Percentiles rank a stretch among this genome's conserved stretches.
phyloP scores from a whole-genome alignment of 1,139 yeast species.

The Kodamaea arcana region DNA sequence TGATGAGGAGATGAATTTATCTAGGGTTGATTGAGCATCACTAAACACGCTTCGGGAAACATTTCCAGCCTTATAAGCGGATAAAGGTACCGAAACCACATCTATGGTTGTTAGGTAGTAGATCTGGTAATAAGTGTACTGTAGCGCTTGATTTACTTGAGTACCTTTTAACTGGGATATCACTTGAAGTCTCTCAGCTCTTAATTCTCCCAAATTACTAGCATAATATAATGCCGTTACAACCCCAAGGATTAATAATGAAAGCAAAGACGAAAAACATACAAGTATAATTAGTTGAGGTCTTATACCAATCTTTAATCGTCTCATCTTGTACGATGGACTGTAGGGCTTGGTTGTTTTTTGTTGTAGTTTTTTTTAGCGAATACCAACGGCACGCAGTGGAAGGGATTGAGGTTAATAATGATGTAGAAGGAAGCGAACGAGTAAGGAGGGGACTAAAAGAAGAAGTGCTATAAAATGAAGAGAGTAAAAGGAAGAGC shows the following conservation, averaged over 20 bases:
- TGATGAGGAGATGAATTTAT: constrained; percentile 60
- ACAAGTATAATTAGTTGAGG: constrained; percentile 81
- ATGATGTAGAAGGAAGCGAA: too few relatives aligned
- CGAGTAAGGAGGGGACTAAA: too few relatives aligned
- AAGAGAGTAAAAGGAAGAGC: too few relatives aligned
- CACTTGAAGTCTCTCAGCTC: constrained; percentile 70
- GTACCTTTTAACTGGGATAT: constrained; percentile 79
- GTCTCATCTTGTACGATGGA: constrained; percentile 35
- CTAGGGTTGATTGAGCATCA: constrained; percentile 43
- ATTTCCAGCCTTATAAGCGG: constrained; percentile 70
- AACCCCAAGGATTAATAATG: constrained; percentile 70
- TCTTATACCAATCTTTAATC: constrained; percentile 50
- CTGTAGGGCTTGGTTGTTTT: not conserved
- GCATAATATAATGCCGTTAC: constrained; percentile 81
- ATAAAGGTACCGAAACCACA: constrained; percentile 55
- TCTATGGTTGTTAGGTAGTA: constrained; percentile 65
- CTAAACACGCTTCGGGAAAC: constrained; percentile 37
- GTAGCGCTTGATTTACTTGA: constrained; percentile 68
- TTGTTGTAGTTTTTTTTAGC: not conserved
- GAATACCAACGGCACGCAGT: too few relatives aligned
- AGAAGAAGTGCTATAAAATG: too few relatives aligned
- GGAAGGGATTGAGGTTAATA: too few relatives aligned
- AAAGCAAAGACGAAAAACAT: constrained; percentile 68
- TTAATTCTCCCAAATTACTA: constrained; percentile 52
- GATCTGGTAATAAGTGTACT: constrained; percentile 63